phyloP scores from a whole-genome alignment of 2,329 filamentous ascomycete species.

The Sclerotinia trifoliorum region DNA sequence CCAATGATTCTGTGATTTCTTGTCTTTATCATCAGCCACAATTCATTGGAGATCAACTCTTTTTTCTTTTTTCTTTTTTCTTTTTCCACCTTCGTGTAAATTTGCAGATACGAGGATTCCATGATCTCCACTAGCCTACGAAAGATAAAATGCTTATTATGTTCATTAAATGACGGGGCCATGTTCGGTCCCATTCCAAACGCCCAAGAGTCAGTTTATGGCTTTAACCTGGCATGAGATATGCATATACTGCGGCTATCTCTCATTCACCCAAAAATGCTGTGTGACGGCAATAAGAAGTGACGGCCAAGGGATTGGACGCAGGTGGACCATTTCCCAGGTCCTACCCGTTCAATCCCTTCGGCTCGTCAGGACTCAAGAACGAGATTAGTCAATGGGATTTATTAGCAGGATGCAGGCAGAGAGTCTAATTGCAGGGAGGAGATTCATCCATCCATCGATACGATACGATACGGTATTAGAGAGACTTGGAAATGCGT shows the following conservation, averaged over 20 bases:
- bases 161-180: conserved; percentile 11
- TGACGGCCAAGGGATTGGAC: not conserved
- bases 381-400: not conserved
- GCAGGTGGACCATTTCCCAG: not conserved
- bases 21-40: conserved; percentile 1
- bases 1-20: not conserved
- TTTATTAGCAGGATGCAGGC: not conserved
- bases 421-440: not conserved
- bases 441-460: not conserved
- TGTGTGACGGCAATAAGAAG: not conserved
- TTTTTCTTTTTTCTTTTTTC: not conserved
- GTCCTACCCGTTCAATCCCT: not conserved
- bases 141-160: conserved; percentile 9
- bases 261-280: not conserved
- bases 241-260: conserved; percentile 7
- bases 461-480: not conserved
- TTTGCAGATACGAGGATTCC: not conserved
- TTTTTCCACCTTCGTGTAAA: not conserved
- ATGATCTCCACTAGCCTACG: conserved; percentile 11
- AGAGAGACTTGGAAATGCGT: not conserved
- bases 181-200: conserved; percentile 16
- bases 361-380: not conserved
- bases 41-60: not conserved
- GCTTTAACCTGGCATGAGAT: not conserved
- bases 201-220: not conserved